phyloP scores from a whole-genome alignment of 2,329 filamentous ascomycete species.

The Thielaviopsis populi region DNA sequence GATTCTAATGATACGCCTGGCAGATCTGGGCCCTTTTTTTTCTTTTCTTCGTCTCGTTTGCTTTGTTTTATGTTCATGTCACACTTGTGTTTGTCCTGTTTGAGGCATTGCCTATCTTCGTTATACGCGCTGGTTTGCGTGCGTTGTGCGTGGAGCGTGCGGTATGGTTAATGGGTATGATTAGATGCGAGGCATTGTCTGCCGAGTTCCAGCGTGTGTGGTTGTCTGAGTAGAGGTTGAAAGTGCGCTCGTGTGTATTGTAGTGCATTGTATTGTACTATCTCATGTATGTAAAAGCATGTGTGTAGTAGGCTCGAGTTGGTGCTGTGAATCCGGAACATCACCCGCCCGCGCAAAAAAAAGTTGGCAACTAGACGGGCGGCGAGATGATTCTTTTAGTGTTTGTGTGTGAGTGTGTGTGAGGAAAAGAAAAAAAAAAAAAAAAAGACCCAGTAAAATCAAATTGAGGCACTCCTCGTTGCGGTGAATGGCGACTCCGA shows the following conservation, averaged over 20 bases:
- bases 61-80: neutral
- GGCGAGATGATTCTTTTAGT: too few relatives aligned
- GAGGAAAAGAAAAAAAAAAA: neutral
- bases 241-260: too few relatives aligned
- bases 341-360: too few relatives aligned
- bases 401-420: too few relatives aligned
- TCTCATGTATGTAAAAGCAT: too few relatives aligned
- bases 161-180: neutral
- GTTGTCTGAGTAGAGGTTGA: neutral
- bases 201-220: too few relatives aligned
- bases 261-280: too few relatives aligned
- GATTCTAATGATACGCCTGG: neutral
- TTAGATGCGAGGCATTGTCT: neutral
- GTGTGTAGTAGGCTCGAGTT: neutral
- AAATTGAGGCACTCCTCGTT: slow-evolving; percentile 3
- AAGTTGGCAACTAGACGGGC: too few relatives aligned
- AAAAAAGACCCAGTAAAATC: neutral
- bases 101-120: too few relatives aligned
- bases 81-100: neutral
- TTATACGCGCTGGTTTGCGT: too few relatives aligned
- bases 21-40: neutral
- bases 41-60: neutral
- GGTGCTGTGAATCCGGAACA: neutral
- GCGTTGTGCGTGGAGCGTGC: too few relatives aligned
- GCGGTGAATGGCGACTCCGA: neutral